Percentiles rank a stretch among this genome's conserved stretches.
phyloP scores from a whole-genome alignment of 2,329 filamentous ascomycete genomes.

The Diaporthe nobilis region DNA sequence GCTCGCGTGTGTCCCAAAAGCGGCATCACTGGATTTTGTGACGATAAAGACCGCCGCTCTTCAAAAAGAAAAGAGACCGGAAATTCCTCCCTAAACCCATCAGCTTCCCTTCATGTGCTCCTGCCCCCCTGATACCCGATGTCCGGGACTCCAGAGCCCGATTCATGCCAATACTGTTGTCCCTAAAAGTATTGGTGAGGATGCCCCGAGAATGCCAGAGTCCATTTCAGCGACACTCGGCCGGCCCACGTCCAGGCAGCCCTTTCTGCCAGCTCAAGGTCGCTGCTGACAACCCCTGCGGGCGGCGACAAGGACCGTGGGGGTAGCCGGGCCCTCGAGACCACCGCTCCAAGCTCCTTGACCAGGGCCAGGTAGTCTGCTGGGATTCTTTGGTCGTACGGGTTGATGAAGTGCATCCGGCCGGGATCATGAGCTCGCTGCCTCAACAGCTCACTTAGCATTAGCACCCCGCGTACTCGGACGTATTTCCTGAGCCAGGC shows the following conservation, averaged over 20 bases:
- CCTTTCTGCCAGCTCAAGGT: no score
- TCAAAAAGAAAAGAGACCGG: not conserved
- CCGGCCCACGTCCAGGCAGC: no score
- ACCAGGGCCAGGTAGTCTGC: not conserved
- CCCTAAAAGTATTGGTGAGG: no score
- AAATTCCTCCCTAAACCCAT: not conserved
- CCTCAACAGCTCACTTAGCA: not conserved
- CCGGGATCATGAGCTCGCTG: not conserved
- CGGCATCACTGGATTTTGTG: not conserved
- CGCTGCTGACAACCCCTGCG: no score
- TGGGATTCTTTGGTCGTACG: not conserved
- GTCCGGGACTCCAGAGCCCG: no score
- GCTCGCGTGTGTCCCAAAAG: not conserved
- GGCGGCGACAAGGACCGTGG: no score
- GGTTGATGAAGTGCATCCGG: not conserved
- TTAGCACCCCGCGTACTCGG: not conserved
- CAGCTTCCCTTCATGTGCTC: not conserved
- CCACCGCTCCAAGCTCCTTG: not conserved
- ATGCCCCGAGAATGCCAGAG: no score
- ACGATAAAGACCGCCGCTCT: not conserved
- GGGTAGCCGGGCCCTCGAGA: not conserved
- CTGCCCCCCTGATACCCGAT: no score
- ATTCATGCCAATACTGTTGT: no score
- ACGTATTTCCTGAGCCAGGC: not conserved
- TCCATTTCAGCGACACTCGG: no score